Evolutionary conservation across 768 basidiomycete genomes (phyloP).

Genomic region (Pisolithus albus): DNA sequence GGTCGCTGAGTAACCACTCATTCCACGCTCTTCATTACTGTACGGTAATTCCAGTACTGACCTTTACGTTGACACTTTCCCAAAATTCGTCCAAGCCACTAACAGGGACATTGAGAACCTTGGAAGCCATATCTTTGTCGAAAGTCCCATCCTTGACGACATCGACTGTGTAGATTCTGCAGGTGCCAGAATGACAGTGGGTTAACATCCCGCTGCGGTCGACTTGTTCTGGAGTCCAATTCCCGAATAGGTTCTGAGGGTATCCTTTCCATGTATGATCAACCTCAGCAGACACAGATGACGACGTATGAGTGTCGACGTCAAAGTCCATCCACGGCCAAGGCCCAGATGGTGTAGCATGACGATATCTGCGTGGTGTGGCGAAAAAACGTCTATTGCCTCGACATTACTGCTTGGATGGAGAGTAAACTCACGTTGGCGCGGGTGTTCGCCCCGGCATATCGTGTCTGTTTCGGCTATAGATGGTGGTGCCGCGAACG

Average conservation of each 20-base stretch:
- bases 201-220: conserved; percentile 25
- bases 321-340: conserved; percentile 39
- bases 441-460: background rate
- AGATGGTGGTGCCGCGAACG: too few relatives aligned
- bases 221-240: conserved; percentile 29
- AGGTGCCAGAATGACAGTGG: conserved; percentile 11
- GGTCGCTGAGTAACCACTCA: conserved; percentile 20
- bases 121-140: background rate
- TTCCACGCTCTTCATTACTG: background rate
- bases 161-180: conserved; percentile 20
- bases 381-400: background rate
- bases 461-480: background rate
- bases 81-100: conserved; percentile 29
- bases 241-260: conserved; percentile 24
- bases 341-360: conserved; percentile 34
- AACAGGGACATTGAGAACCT: conserved; percentile 1
- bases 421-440: background rate
- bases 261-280: conserved; percentile 19
- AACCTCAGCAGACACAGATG: background rate
- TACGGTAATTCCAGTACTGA: conserved; percentile 17
- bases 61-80: conserved; percentile 22
- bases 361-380: conserved; percentile 22
- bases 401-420: background rate
- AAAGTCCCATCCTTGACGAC: conserved; percentile 12
- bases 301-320: conserved; percentile 11